These are phyloP conservation scores for Phytophthora sp. DNA, from an alignment of 352 stramenopile genomes.

Conservation along the genomic window DNA sequence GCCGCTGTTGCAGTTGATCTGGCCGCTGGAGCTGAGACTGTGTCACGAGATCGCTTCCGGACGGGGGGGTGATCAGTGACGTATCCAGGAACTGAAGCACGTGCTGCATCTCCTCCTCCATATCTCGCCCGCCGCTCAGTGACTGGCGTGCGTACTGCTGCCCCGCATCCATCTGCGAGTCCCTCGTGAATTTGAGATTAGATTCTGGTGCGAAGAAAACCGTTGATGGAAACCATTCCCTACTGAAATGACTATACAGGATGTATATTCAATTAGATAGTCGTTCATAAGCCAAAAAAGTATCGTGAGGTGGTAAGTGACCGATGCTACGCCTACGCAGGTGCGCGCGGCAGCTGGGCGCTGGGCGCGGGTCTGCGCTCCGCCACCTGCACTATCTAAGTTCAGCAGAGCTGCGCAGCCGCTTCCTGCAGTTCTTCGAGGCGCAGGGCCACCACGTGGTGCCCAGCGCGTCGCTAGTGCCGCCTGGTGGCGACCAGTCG, in stretches of 20 bases:
- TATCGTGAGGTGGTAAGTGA: constrained; percentile 14
- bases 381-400: constrained; percentile 52
- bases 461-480: constrained; percentile 71
- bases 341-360: constrained; percentile 1
- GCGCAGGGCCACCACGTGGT: constrained; percentile 62
- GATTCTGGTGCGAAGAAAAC: constrained; percentile 25
- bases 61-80: constrained; percentile 51
- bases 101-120: constrained; percentile 62
- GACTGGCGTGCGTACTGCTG: constrained; percentile 23
- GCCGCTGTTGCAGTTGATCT: constrained; percentile 15
- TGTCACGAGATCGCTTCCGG: constrained; percentile 29
- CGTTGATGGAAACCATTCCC: not conserved
- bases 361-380: not conserved
- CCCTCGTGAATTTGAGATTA: constrained; percentile 1
- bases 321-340: constrained; percentile 32
- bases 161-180: constrained; percentile 20
- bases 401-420: constrained; percentile 48
- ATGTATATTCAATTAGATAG: not conserved
- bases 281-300: constrained; percentile 16
- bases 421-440: constrained; percentile 80
- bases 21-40: constrained; percentile 24
- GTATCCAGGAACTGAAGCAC: constrained; percentile 73
- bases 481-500: constrained; percentile 90
- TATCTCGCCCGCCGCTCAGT: constrained; percentile 23
- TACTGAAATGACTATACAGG: constrained; percentile 8